Evolutionary conservation across 2,329 filamentous ascomycete species (phyloP).

Genomic region (Fusarium irregulare): DNA sequence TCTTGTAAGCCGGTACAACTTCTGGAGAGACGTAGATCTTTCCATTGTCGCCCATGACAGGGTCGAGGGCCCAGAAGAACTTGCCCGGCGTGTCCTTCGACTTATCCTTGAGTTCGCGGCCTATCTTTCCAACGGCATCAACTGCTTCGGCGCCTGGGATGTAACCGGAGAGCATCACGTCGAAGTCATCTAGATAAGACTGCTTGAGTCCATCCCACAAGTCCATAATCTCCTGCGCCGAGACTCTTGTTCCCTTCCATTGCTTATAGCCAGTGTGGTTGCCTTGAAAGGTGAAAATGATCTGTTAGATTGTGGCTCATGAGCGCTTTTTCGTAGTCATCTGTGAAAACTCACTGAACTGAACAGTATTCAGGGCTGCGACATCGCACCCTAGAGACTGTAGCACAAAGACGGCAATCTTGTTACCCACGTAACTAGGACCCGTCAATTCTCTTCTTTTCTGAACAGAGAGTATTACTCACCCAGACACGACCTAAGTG

Average conservation of each 20-base stretch:
- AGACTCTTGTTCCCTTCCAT: constrained; percentile 84
- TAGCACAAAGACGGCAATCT: constrained; percentile 94
- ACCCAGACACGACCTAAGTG: constrained; percentile 47
- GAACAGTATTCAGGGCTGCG: constrained; percentile 92
- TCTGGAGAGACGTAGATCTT: constrained; percentile 91
- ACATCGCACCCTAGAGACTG: constrained; percentile 95
- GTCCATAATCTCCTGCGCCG: constrained; percentile 83
- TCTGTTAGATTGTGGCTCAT: constrained; percentile 11
- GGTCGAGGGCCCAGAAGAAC: constrained; percentile 98
- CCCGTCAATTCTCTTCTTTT: constrained; percentile 9
- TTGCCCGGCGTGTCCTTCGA: constrained; percentile 71
- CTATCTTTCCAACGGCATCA: constrained; percentile 85
- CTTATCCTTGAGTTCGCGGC: constrained; percentile 78
- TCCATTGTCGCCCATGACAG: constrained; percentile 98
- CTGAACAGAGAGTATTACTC: background rate
- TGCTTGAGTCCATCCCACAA: constrained; percentile 87
- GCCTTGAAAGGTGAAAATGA: constrained; percentile 63
- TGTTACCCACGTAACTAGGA: constrained; percentile 93
- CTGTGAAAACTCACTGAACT: constrained; percentile 79
- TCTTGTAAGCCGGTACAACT: constrained; percentile 90
- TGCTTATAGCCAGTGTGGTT: constrained; percentile 95
- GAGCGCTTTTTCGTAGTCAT: background rate
- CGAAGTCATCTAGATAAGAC: constrained; percentile 87
- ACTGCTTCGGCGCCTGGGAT: constrained; percentile 89
- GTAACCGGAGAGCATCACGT: constrained; percentile 95